Conservation (phyloP, 228 moss, liverwort and hornwort genomes). For the Sphagnum magellanicum region DNA sequence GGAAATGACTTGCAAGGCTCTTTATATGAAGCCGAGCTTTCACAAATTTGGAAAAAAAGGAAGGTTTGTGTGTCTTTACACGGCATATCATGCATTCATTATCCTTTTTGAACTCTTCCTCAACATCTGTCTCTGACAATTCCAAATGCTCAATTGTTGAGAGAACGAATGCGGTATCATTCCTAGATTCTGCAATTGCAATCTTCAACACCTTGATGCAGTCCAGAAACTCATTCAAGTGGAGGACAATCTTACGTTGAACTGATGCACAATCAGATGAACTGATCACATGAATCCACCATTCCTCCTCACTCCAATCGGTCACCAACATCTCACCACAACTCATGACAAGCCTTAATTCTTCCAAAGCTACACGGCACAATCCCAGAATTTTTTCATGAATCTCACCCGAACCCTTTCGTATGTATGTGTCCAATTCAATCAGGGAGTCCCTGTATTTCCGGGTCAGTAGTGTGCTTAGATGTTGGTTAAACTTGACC, state of each 20-base stretch:
- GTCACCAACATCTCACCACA: slow-evolving; percentile 32
- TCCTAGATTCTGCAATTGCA: too few relatives aligned
- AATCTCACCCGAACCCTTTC: slow-evolving; percentile 8
- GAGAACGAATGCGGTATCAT: too few relatives aligned
- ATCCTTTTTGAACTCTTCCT: slow-evolving; percentile 34
- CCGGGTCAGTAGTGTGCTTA: slow-evolving; percentile 35
- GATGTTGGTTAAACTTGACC: slow-evolving; percentile 40
- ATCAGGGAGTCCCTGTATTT: slow-evolving; percentile 31
- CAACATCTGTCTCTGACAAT: slow-evolving; percentile 33
- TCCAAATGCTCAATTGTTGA: background rate
- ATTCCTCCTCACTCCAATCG: slow-evolving; percentile 36
- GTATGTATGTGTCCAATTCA: background rate
- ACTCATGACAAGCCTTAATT: slow-evolving; percentile 41
- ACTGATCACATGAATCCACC: slow-evolving; percentile 31
- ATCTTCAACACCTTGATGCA: slow-evolving; percentile 27
- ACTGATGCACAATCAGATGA: slow-evolving; percentile 27
- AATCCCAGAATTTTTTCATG: slow-evolving; percentile 22
- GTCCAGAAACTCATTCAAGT: slow-evolving; percentile 34
- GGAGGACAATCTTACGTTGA: slow-evolving; percentile 28
- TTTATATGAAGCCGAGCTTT: too few relatives aligned
- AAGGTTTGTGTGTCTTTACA: slow-evolving; percentile 2
- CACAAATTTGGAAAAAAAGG: too few relatives aligned
- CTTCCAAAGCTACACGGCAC: slow-evolving; percentile 32
- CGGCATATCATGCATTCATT: slow-evolving; percentile 10
- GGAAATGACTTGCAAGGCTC: too few relatives aligned